These are phyloP conservation scores for Leccinellum rugosiceps DNA, from an alignment of 768 basidiomycete genomes.

Conservation along the genomic window DNA sequence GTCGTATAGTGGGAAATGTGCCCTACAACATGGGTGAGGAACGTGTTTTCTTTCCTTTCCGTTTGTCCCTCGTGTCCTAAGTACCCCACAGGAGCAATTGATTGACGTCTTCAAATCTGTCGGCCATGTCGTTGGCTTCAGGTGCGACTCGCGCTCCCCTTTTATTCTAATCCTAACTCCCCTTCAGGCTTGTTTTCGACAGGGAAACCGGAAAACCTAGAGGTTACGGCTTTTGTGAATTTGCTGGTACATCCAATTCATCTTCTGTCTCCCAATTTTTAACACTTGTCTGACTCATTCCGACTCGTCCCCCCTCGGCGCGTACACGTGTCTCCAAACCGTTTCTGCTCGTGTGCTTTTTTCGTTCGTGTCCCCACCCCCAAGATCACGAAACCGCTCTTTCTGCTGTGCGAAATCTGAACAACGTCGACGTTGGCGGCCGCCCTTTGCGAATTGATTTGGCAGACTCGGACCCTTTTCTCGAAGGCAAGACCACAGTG, in stretches of 20 bases:
- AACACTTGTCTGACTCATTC: constrained; percentile 38
- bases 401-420: constrained; percentile 94
- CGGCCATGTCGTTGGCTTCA: constrained; percentile 85
- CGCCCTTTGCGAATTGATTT: constrained; percentile 92
- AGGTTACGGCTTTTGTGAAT: constrained; percentile 94
- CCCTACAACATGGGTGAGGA: constrained; percentile 87
- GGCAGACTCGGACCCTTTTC: constrained; percentile 89
- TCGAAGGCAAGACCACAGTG: constrained; percentile 87
- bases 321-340: constrained; percentile 3
- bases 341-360: constrained; percentile 11
- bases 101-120: constrained; percentile 88
- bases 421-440: constrained; percentile 89
- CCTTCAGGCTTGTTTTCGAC: constrained; percentile 76
- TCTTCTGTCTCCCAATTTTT: constrained; percentile 21
- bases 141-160: constrained; percentile 41
- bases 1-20: constrained; percentile 71
- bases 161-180: constrained; percentile 2
- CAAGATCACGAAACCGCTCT: constrained; percentile 93
- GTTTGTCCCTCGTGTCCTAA: constrained; percentile 4
- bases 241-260: constrained; percentile 65
- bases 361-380: constrained; percentile 6
- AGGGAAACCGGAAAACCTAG: constrained; percentile 92
- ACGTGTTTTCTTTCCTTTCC: constrained; percentile 12
- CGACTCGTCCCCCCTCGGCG: constrained; percentile 11
- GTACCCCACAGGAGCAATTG: constrained; percentile 58